phyloP scores from a whole-genome alignment of 31 red algal genomes.

The Odonthalia washingtoniensis region DNA sequence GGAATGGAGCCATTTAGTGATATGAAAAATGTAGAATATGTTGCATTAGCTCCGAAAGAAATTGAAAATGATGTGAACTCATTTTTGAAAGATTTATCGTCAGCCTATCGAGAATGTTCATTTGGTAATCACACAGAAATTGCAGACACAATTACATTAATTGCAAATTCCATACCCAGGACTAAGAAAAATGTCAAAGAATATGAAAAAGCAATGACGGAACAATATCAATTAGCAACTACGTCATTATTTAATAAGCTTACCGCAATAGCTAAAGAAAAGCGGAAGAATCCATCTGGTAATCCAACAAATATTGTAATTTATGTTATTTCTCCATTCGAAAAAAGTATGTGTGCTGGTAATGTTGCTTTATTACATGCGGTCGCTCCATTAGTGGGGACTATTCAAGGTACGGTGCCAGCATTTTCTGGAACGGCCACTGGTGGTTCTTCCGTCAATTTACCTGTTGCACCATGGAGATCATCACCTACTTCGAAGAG shows the following conservation, averaged over 20 bases:
- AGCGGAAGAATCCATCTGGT: slow-evolving; percentile 54
- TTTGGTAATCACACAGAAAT: slow-evolving; percentile 60
- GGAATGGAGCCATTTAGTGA: slow-evolving; percentile 71
- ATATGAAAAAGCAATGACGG: slow-evolving; percentile 53
- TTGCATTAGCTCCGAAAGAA: slow-evolving; percentile 65
- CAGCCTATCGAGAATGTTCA: slow-evolving; percentile 71
- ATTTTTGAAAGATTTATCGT: slow-evolving; percentile 68
- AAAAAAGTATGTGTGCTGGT: slow-evolving; percentile 33
- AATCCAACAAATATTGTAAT: slow-evolving; percentile 69
- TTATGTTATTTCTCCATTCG: slow-evolving; percentile 68
- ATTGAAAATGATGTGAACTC: slow-evolving; percentile 55
- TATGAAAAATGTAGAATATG: slow-evolving; percentile 66
- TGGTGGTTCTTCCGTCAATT: neutral
- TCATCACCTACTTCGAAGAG: slow-evolving; percentile 44
- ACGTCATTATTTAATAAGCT: slow-evolving; percentile 57
- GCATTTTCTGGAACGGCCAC: slow-evolving; percentile 31
- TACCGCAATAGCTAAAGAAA: slow-evolving; percentile 49
- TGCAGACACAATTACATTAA: slow-evolving; percentile 59
- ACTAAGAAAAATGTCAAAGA: neutral
- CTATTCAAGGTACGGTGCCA: slow-evolving; percentile 51
- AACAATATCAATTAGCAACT: slow-evolving; percentile 68
- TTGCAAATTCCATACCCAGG: slow-evolving; percentile 52
- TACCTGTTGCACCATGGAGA: slow-evolving; percentile 71
- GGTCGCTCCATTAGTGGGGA: slow-evolving; percentile 57
- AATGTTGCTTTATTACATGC: slow-evolving; percentile 64